Conservation (phyloP, 257 asterid species). For the Orobanche coerulescens region DNA sequence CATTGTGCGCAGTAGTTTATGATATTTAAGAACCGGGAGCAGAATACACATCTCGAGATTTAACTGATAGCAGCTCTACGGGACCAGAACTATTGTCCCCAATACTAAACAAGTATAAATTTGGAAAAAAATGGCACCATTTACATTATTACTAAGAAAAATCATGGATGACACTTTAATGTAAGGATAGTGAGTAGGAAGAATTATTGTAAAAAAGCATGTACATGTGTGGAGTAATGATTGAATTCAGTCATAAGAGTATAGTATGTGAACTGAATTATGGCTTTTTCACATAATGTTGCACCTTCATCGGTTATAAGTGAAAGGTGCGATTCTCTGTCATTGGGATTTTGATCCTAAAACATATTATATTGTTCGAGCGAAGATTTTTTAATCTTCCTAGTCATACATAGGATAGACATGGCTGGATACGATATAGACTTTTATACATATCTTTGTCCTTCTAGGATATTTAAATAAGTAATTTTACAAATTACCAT, state of each 20-base stretch:
- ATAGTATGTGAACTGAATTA: background rate
- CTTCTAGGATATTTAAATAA: background rate
- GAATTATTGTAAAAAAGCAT: conserved; percentile 4
- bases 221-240: conserved; percentile 25
- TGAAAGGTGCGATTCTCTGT: background rate
- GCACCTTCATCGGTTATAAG: background rate
- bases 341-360: conserved; percentile 7
- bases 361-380: background rate
- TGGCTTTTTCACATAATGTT: background rate
- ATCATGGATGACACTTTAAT: too few relatives aligned
- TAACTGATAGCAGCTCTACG: too few relatives aligned
- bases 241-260: background rate
- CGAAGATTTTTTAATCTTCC: conserved; percentile 16
- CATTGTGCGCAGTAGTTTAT: too few relatives aligned
- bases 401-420: conserved; percentile 15
- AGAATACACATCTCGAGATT: too few relatives aligned
- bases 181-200: too few relatives aligned
- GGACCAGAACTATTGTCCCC: too few relatives aligned
- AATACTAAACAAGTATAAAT: too few relatives aligned
- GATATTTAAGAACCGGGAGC: too few relatives aligned
- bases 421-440: conserved; percentile 23
- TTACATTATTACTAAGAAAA: too few relatives aligned
- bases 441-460: conserved; percentile 1
- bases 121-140: too few relatives aligned
- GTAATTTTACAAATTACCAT: background rate